phyloP scores from a whole-genome alignment of 768 basidiomycete species.

The Psilocybe cyanescens region DNA sequence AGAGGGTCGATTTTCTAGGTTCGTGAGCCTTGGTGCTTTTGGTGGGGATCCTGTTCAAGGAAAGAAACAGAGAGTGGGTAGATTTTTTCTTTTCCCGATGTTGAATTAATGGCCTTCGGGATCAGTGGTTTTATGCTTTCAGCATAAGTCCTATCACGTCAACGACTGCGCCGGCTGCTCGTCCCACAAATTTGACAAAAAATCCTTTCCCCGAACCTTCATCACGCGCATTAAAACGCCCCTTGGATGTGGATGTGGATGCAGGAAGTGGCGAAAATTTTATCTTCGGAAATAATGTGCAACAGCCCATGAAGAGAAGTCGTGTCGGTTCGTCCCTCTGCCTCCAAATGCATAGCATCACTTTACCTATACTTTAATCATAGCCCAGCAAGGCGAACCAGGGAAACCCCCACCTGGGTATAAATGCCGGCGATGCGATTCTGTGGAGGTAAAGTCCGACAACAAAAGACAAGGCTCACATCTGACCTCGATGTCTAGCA shows the following conservation, averaged over 20 bases:
- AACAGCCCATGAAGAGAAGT: conserved; percentile 59
- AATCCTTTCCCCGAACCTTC: conserved; percentile 66
- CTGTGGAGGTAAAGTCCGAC: conserved; percentile 58
- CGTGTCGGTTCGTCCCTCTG: conserved; percentile 48
- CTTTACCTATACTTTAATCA: conserved; percentile 8
- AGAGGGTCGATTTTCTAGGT: conserved; percentile 68
- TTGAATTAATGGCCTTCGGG: not conserved
- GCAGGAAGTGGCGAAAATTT: conserved; percentile 54
- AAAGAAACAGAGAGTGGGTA: conserved; percentile 85
- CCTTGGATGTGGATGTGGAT: conserved; percentile 43
- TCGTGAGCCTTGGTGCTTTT: conserved; percentile 89
- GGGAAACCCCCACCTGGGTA: conserved; percentile 73
- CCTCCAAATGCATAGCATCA: not conserved
- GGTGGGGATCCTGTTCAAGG: conserved; percentile 60
- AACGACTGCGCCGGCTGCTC: conserved; percentile 36
- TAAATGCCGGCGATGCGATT: conserved; percentile 78
- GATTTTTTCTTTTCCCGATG: not conserved
- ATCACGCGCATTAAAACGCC: conserved; percentile 53
- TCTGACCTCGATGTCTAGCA: conserved; percentile 49
- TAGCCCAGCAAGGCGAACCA: conserved; percentile 39
- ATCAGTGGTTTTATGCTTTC: conserved; percentile 98
- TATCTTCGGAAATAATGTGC: conserved; percentile 65
- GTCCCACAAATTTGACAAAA: conserved; percentile 65
- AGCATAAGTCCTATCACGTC: conserved; percentile 65
- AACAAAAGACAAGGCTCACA: not conserved